These are phyloP conservation scores for Dendrobium huoshanense DNA, from an alignment of 106 monocot species.

Conservation along the genomic window DNA sequence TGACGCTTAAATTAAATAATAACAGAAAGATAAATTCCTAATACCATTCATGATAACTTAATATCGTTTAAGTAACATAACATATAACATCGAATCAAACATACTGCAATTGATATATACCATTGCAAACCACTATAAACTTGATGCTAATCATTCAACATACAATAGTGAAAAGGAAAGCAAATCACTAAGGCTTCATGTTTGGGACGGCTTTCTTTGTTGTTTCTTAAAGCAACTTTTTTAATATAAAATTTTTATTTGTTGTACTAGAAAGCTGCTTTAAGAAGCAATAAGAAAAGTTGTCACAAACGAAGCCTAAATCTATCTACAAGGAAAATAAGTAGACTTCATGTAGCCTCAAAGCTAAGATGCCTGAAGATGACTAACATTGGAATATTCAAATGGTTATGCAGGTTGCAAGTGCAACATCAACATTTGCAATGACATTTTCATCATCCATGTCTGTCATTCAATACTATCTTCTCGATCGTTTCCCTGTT, in stretches of 20 bases:
- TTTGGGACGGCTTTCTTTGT: too few relatives aligned
- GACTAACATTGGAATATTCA: not conserved
- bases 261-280: too few relatives aligned
- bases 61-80: too few relatives aligned
- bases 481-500: conserved; percentile 40
- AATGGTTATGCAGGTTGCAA: conserved; percentile 30
- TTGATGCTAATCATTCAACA: too few relatives aligned
- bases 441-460: conserved; percentile 62
- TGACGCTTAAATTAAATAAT: not conserved
- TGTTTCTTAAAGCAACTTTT: too few relatives aligned
- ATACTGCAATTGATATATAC: too few relatives aligned
- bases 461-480: conserved; percentile 46
- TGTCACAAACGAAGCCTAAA: not conserved
- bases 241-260: too few relatives aligned
- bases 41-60: too few relatives aligned
- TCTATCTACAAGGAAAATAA: not conserved
- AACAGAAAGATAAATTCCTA: not conserved
- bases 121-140: too few relatives aligned
- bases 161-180: not conserved
- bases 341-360: not conserved
- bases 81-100: too few relatives aligned
- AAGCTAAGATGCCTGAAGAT: not conserved
- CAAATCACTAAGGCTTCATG: not conserved
- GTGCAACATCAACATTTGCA: conserved; percentile 47
- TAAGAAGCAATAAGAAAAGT: too few relatives aligned